Percentiles rank a stretch among this genome's conserved stretches.
phyloP scores from a whole-genome alignment of 257 asterid species.

The Lavandula angustifolia region DNA sequence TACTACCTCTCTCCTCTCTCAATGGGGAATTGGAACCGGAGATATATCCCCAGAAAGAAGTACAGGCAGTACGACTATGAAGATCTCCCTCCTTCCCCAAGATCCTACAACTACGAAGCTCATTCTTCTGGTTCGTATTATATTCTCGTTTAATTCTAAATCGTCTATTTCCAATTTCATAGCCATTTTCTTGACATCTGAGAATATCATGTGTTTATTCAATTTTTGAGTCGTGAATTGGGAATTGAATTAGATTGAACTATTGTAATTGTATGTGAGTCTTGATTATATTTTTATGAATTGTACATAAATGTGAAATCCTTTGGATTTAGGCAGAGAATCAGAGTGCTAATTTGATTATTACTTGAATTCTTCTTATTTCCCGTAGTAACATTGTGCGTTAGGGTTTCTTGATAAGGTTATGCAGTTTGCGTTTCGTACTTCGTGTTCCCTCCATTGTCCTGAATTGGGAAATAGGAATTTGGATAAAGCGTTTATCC shows the following conservation, averaged over 20 bases:
- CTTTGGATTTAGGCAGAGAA: slow-evolving; percentile 1
- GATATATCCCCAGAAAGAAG: slow-evolving; percentile 54
- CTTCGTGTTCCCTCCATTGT: background rate
- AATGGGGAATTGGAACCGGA: slow-evolving; percentile 79
- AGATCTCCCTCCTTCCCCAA: slow-evolving; percentile 53
- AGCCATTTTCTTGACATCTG: background rate
- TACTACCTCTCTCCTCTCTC: background rate
- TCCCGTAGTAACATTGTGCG: background rate
- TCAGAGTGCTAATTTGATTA: slow-evolving; percentile 1
- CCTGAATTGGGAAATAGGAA: background rate
- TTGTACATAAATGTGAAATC: background rate
- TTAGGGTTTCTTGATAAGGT: background rate
- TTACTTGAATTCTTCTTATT: background rate
- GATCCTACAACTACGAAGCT: slow-evolving; percentile 36
- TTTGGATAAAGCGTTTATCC: background rate
- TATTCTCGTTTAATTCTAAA: background rate
- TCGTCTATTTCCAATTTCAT: no score
- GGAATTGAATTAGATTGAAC: slow-evolving; percentile 2
- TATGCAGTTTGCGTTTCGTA: background rate
- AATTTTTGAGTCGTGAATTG: background rate
- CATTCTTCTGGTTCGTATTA: slow-evolving; percentile 43
- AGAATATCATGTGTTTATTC: background rate
- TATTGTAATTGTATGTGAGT: background rate
- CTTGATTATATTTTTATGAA: background rate
- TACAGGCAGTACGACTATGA: slow-evolving; percentile 45